Conservation (phyloP, 106 monocot genomes). For the Dendrobium huoshanense region DNA sequence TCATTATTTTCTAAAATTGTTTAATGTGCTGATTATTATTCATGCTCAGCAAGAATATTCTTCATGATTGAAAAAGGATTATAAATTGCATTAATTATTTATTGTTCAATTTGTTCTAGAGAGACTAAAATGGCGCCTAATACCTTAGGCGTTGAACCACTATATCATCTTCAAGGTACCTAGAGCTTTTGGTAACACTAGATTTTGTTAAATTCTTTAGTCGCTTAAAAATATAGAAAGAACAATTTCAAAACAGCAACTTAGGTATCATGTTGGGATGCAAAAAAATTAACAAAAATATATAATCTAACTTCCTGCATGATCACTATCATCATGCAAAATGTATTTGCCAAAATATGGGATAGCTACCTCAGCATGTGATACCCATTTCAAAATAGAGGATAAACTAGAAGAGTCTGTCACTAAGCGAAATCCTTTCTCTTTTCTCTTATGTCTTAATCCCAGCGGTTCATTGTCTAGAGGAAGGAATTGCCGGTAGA, state of each 20-base stretch:
- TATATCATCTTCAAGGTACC: too few relatives aligned
- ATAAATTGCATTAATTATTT: neutral
- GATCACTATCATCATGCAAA: slow-evolving; percentile 1
- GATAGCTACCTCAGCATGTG: slow-evolving; percentile 66
- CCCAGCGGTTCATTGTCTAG: neutral
- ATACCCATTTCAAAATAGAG: slow-evolving; percentile 59
- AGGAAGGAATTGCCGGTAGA: slow-evolving; percentile 23
- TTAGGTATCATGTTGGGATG: neutral
- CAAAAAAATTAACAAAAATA: neutral
- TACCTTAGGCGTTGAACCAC: too few relatives aligned
- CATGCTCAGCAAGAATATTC: neutral
- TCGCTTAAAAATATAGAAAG: neutral
- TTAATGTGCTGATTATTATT: neutral
- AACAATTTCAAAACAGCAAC: neutral
- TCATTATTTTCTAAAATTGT: neutral
- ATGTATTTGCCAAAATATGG: neutral
- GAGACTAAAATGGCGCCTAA: neutral
- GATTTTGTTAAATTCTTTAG: neutral
- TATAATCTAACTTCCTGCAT: neutral
- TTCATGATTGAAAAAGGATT: neutral
- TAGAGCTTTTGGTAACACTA: neutral
- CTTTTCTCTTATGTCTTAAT: slow-evolving; percentile 23
- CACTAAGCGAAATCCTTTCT: slow-evolving; percentile 58
- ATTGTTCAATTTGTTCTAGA: neutral
- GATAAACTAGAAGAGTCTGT: slow-evolving; percentile 69